Evolutionary conservation across 1,284 basidiomycete species (phyloP).

Genomic region (Ustilago tritici): DNA sequence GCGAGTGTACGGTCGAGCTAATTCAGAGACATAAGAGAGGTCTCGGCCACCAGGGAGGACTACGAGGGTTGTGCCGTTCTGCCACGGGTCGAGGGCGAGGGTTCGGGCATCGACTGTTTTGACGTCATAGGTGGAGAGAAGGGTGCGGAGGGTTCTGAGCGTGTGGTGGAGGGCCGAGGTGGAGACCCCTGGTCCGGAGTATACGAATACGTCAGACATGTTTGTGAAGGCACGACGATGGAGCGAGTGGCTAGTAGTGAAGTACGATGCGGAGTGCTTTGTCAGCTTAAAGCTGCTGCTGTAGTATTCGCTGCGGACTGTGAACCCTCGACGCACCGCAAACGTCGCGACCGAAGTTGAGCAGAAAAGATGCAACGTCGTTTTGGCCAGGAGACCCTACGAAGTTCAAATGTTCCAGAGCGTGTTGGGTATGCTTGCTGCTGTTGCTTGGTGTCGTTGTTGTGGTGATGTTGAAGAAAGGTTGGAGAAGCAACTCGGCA

Average conservation of each 20-base stretch:
- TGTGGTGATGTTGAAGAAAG: not conserved
- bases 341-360: not conserved
- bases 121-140: constrained; percentile 61
- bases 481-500: not conserved
- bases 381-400: not conserved
- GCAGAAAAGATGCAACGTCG: not conserved
- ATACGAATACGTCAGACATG: constrained; percentile 65
- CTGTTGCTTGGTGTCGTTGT: not conserved
- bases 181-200: constrained; percentile 62
- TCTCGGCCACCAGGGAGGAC: constrained; percentile 63
- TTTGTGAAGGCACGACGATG: not conserved
- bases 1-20: constrained; percentile 28
- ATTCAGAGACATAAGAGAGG: constrained; percentile 57
- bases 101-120: constrained; percentile 50
- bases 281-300: not conserved
- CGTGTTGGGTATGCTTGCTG: not conserved
- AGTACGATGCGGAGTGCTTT: not conserved
- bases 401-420: not conserved
- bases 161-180: constrained; percentile 63
- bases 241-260: not conserved
- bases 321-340: not conserved
- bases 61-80: constrained; percentile 48
- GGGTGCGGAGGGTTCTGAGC: constrained; percentile 45
- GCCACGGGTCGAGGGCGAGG: constrained; percentile 62
- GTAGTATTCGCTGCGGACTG: not conserved